A percentile compares a stretch with the other conserved stretches of the same genome.
Conservation (phyloP, 2,329 filamentous ascomycete genomes). For the Cercospora sp. region DNA sequence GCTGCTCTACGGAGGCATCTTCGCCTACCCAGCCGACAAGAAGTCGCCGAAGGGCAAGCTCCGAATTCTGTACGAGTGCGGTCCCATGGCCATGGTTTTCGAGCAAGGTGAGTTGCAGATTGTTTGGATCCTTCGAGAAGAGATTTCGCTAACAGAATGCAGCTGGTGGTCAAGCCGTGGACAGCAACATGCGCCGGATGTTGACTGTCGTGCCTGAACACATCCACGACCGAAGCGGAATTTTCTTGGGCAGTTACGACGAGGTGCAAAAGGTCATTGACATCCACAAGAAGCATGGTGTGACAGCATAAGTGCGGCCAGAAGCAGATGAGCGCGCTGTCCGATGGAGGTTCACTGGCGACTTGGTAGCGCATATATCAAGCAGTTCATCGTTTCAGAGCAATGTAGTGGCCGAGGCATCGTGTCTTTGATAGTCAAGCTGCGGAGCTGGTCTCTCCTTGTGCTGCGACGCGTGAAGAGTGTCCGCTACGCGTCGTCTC, state of each 20-base stretch:
- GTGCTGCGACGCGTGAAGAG: neutral
- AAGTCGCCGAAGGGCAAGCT: constrained; percentile 99
- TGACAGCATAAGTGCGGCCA: constrained; percentile 23
- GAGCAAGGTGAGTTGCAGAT: constrained; percentile 75
- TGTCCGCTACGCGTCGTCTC: neutral
- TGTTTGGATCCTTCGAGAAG: neutral
- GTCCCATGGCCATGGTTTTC: constrained; percentile 98
- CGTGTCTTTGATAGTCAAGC: neutral
- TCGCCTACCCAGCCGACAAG: constrained; percentile 95
- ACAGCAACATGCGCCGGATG: constrained; percentile 90
- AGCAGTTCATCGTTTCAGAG: neutral
- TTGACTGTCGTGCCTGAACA: constrained; percentile 83
- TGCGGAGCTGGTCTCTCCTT: neutral
- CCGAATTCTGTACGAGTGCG: constrained; percentile 95
- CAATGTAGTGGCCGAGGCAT: neutral
- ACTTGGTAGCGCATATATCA: neutral
- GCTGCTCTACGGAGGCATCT: constrained; percentile 91
- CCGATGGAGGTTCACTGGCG: neutral
- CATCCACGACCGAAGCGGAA: constrained; percentile 93
- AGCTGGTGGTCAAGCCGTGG: constrained; percentile 90
- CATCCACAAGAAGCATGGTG: constrained; percentile 64
- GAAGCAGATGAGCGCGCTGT: neutral
- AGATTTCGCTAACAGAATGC: constrained; percentile 24
- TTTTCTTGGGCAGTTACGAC: constrained; percentile 92
- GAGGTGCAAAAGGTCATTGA: constrained; percentile 95